Evolutionary conservation across 1,139 yeast genomes (phyloP).

Genomic region (Fermentozyma sake): DNA sequence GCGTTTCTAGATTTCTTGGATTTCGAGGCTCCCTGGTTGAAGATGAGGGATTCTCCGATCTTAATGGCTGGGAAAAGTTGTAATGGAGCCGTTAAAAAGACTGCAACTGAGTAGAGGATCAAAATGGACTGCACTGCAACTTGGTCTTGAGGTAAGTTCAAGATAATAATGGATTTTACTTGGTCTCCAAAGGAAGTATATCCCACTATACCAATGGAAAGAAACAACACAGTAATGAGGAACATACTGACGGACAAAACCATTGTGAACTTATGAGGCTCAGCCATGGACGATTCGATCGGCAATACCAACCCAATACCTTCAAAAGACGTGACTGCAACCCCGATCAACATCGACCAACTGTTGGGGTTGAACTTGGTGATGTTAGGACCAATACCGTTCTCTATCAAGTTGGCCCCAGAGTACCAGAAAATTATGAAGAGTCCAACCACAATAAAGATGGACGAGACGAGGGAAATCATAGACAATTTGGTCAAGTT

Average conservation of each 20-base stretch:
- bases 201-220: slow-evolving; percentile 61
- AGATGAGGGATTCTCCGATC: slow-evolving; percentile 60
- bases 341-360: slow-evolving; percentile 76
- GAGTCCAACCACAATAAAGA: slow-evolving; percentile 61
- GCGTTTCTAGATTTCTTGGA: slow-evolving; percentile 6
- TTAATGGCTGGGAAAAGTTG: slow-evolving; percentile 76
- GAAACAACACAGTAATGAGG: slow-evolving; percentile 56
- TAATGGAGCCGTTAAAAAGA: slow-evolving; percentile 68
- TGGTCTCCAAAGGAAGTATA: slow-evolving; percentile 65
- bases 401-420: slow-evolving; percentile 35
- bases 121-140: slow-evolving; percentile 63
- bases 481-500: slow-evolving; percentile 67
- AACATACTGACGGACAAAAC: slow-evolving; percentile 58
- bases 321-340: slow-evolving; percentile 78
- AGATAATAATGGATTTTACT: slow-evolving; percentile 63
- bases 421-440: slow-evolving; percentile 59
- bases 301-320: slow-evolving; percentile 78
- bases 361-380: slow-evolving; percentile 50
- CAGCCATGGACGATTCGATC: slow-evolving; percentile 69
- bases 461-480: slow-evolving; percentile 63
- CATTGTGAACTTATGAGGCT: slow-evolving; percentile 66
- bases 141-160: slow-evolving; percentile 64
- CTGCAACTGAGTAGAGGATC: slow-evolving; percentile 67
- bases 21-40: slow-evolving; percentile 26
- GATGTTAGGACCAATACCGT: slow-evolving; percentile 50